Percentiles rank a stretch among this genome's conserved stretches.
phyloP scores from a whole-genome alignment of 2,329 filamentous ascomycete species.

The Magnaporthiopsis incrustans region DNA sequence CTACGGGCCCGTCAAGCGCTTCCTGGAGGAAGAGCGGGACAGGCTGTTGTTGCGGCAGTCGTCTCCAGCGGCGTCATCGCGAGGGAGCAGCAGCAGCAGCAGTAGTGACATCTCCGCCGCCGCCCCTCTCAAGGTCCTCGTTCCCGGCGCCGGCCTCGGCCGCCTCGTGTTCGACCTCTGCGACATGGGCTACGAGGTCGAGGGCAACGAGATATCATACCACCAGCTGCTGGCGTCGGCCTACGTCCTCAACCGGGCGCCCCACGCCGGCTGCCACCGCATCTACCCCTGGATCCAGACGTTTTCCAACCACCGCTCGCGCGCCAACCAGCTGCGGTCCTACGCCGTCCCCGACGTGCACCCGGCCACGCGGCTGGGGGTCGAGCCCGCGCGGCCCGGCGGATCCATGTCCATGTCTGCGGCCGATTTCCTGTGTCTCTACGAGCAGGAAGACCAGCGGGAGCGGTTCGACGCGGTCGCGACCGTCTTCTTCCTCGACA shows the following conservation, averaged over 20 bases:
- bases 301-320: constrained; percentile 76
- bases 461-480: constrained; percentile 72
- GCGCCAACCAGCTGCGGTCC: constrained; percentile 65
- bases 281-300: constrained; percentile 81
- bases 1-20: constrained; percentile 64
- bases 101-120: background rate
- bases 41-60: constrained; percentile 13
- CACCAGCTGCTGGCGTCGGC: constrained; percentile 86
- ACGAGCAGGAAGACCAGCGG: constrained; percentile 54
- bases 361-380: constrained; percentile 48
- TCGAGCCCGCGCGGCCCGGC: constrained; percentile 13
- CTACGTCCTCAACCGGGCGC: constrained; percentile 64
- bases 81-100: background rate
- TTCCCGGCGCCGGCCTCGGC: constrained; percentile 85
- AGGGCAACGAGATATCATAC: constrained; percentile 95
- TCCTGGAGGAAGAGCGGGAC: constrained; percentile 44
- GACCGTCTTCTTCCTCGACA: constrained; percentile 94
- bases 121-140: constrained; percentile 55
- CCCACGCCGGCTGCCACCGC: constrained; percentile 52
- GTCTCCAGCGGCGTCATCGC: constrained; percentile 8
- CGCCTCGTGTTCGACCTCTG: constrained; percentile 85
- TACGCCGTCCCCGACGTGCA: constrained; percentile 77
- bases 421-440: constrained; percentile 86
- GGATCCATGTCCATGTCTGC: constrained; percentile 88
- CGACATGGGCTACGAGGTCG: constrained; percentile 60